A percentile compares a stretch with the other conserved stretches of the same genome.
Conservation (phyloP, 768 basidiomycete genomes). For the Fibroporia radiculosa region DNA sequence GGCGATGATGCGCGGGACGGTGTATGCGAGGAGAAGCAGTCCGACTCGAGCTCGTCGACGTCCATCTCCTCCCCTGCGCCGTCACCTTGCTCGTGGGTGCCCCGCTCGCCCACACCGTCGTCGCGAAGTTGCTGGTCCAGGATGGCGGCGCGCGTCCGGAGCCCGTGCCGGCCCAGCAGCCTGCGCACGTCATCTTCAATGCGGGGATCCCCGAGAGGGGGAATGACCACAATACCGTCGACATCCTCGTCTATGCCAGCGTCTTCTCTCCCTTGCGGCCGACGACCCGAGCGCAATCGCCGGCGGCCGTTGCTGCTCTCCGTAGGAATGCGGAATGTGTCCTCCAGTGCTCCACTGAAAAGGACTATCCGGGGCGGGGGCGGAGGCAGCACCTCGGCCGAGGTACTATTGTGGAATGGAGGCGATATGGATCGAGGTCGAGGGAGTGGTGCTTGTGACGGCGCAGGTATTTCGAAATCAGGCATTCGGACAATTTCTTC, state of each 20-base stretch:
- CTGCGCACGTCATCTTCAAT: constrained; percentile 53
- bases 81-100: constrained; percentile 16
- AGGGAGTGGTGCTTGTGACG: constrained; percentile 10
- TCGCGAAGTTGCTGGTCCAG: constrained; percentile 7
- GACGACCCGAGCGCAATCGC: constrained; percentile 6
- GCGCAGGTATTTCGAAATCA: constrained; percentile 20
- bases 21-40: constrained; percentile 44
- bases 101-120: constrained; percentile 15
- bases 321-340: constrained; percentile 41
- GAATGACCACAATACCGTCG: constrained; percentile 48
- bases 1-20: constrained; percentile 40
- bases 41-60: constrained; percentile 41
- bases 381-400: constrained; percentile 5
- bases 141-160: constrained; percentile 22
- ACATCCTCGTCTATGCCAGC: constrained; percentile 28
- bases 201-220: constrained; percentile 44
- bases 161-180: constrained; percentile 42
- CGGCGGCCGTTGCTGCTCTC: constrained; percentile 7
- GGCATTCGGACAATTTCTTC: constrained; percentile 63
- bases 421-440: constrained; percentile 16
- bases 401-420: constrained; percentile 6
- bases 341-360: constrained; percentile 37
- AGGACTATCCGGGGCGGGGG: constrained; percentile 17
- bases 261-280: constrained; percentile 17
- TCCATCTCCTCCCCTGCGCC: constrained; percentile 33